A percentile compares a stretch with the other conserved stretches of the same genome.
phyloP scores from a whole-genome alignment of 2,329 filamentous ascomycete genomes.

The Aspergillus fischeri region DNA sequence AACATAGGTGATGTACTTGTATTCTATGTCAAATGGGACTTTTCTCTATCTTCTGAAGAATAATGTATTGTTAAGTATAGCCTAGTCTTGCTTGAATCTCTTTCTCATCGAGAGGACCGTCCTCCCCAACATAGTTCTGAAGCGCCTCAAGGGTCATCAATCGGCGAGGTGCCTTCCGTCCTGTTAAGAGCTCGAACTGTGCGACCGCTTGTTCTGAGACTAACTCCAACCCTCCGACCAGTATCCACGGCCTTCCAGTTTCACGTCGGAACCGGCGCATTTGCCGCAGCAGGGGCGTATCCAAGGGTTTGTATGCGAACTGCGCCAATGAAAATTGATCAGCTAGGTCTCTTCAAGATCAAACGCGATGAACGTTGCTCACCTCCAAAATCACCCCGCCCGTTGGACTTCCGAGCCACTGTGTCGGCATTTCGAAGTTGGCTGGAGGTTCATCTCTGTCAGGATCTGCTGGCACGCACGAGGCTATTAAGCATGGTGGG shows the following conservation, averaged over 20 bases:
- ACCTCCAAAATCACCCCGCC: conserved; percentile 73
- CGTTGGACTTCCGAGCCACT: conserved; percentile 68
- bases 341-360: not conserved
- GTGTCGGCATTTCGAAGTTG: conserved; percentile 63
- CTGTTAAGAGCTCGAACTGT: conserved; percentile 78
- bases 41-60: not conserved
- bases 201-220: conserved; percentile 75
- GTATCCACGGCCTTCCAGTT: conserved; percentile 59
- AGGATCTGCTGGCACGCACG: conserved; percentile 69
- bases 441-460: conserved; percentile 62
- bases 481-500: conserved; percentile 69
- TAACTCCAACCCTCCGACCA: conserved; percentile 71
- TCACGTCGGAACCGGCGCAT: conserved; percentile 56
- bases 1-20: not conserved
- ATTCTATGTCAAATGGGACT: not conserved
- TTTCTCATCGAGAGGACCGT: conserved; percentile 34
- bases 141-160: conserved; percentile 66
- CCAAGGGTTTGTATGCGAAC: conserved; percentile 65
- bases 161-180: conserved; percentile 64
- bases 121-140: conserved; percentile 33
- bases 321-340: conserved; percentile 12
- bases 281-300: conserved; percentile 67
- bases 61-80: conserved; percentile 12
- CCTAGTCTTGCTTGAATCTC: conserved; percentile 35
- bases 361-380: conserved; percentile 1